Conservation (phyloP, 331 rosid genomes). For the Dryas integrifolia region DNA sequence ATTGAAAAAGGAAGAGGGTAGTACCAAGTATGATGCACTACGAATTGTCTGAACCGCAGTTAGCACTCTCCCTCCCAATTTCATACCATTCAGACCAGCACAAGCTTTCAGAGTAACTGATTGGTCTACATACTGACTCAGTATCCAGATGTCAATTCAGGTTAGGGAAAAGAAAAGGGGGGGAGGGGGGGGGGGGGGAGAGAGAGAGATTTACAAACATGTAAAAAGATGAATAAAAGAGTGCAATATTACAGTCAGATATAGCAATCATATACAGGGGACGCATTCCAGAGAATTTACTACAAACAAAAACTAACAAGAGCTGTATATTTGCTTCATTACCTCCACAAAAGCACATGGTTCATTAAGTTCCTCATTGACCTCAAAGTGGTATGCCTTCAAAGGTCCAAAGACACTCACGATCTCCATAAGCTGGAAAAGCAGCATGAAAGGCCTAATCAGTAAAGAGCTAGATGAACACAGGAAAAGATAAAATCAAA, state of each 20-base stretch:
- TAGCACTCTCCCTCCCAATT: constrained; percentile 70
- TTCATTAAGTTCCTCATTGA: constrained; percentile 36
- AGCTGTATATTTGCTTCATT: constrained; percentile 18
- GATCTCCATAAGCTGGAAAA: constrained; percentile 73
- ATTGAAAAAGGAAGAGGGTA: background rate
- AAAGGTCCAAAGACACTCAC: constrained; percentile 79
- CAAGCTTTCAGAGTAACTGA: constrained; percentile 80
- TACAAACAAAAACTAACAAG: constrained; percentile 7
- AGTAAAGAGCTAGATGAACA: constrained; percentile 6
- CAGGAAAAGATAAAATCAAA: background rate
- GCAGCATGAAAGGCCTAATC: constrained; percentile 18
- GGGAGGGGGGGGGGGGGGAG: background rate
- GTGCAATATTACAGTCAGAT: background rate
- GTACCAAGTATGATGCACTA: constrained; percentile 51
- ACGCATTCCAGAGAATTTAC: background rate
- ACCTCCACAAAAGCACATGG: constrained; percentile 89
- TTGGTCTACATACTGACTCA: constrained; percentile 70
- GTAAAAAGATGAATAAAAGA: background rate
- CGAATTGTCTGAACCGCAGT: constrained; percentile 73
- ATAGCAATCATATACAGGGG: background rate
- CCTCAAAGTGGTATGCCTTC: constrained; percentile 80
- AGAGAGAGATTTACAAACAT: background rate
- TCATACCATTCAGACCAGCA: constrained; percentile 87
- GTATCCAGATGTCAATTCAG: constrained; percentile 25
- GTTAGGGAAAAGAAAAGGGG: constrained; percentile 11